A percentile compares a stretch with the other conserved stretches of the same genome.
phyloP scores from a whole-genome alignment of 805 yeast genomes.

The Kluyveromyces wickerhamii region DNA sequence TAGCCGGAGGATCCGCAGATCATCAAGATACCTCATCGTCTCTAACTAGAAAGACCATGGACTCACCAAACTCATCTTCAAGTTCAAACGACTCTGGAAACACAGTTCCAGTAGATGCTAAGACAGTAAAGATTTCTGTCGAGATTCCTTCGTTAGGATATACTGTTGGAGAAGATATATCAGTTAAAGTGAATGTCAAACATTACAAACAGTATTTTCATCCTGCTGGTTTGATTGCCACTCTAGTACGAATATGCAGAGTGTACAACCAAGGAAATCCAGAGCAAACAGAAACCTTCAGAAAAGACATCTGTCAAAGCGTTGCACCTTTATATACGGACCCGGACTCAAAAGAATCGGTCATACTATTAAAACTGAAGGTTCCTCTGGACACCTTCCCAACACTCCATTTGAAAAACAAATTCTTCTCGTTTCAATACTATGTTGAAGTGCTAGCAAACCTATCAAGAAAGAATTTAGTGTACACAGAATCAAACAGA shows the following conservation, averaged over 20 bases:
- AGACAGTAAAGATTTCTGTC: constrained; percentile 36
- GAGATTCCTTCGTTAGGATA: constrained; percentile 57
- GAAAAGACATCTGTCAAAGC: constrained; percentile 77
- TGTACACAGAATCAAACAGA: constrained; percentile 28
- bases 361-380: constrained; percentile 52
- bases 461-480: constrained; percentile 50
- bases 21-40: constrained; percentile 26
- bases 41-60: constrained; percentile 16
- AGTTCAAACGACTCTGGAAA: constrained; percentile 13
- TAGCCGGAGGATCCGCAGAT: constrained; percentile 36
- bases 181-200: constrained; percentile 55
- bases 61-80: constrained; percentile 8
- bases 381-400: constrained; percentile 86
- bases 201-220: constrained; percentile 68
- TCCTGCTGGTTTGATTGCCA: constrained; percentile 65
- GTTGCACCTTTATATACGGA: constrained; percentile 75
- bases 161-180: constrained; percentile 70
- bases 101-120: constrained; percentile 10
- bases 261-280: constrained; percentile 52
- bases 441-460: constrained; percentile 80
- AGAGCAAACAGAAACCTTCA: constrained; percentile 44
- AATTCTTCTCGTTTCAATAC: constrained; percentile 69
- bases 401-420: constrained; percentile 56
- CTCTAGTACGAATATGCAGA: constrained; percentile 73
- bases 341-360: constrained; percentile 49